Conservation (phyloP, 768 basidiomycete species). For the Podaxis sp. region DNA sequence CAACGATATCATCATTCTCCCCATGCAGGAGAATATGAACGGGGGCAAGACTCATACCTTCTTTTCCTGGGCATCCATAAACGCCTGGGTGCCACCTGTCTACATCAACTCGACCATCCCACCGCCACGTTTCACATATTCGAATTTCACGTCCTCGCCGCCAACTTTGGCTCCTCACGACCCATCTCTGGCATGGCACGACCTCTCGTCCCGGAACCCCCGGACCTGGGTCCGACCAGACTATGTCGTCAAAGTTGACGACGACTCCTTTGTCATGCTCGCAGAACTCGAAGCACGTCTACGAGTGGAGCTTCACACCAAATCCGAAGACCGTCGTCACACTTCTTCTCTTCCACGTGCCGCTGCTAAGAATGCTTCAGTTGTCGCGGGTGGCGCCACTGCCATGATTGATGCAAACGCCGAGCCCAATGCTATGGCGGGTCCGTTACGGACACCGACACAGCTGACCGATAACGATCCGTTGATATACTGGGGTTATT, state of each 20-base stretch:
- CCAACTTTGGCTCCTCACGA: conserved; percentile 72
- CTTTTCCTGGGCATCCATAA: conserved; percentile 89
- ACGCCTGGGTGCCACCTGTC: conserved; percentile 86
- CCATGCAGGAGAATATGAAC: conserved; percentile 94
- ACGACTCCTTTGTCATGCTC: conserved; percentile 93
- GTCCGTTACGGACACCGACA: conserved; percentile 4
- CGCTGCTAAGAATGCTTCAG: background rate
- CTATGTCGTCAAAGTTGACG: conserved; percentile 91
- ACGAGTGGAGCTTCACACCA: conserved; percentile 64
- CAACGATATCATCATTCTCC: conserved; percentile 82
- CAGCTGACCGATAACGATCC: conserved; percentile 46
- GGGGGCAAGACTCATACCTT: conserved; percentile 87
- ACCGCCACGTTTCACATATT: conserved; percentile 61
- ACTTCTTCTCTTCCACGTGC: background rate
- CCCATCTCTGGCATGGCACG: conserved; percentile 51
- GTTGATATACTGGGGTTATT: conserved; percentile 83
- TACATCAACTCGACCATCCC: conserved; percentile 44
- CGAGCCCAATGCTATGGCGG: background rate
- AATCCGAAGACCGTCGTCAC: conserved; percentile 19
- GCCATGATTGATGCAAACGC: background rate
- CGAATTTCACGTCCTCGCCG: conserved; percentile 48
- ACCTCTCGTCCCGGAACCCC: conserved; percentile 36
- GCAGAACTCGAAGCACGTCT: conserved; percentile 91
- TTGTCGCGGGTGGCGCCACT: background rate
- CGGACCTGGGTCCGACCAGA: conserved; percentile 82